Percentiles rank a stretch among this genome's conserved stretches.
Evolutionary conservation across 306 rosid species (phyloP).

Genomic region (Myrica gale): DNA sequence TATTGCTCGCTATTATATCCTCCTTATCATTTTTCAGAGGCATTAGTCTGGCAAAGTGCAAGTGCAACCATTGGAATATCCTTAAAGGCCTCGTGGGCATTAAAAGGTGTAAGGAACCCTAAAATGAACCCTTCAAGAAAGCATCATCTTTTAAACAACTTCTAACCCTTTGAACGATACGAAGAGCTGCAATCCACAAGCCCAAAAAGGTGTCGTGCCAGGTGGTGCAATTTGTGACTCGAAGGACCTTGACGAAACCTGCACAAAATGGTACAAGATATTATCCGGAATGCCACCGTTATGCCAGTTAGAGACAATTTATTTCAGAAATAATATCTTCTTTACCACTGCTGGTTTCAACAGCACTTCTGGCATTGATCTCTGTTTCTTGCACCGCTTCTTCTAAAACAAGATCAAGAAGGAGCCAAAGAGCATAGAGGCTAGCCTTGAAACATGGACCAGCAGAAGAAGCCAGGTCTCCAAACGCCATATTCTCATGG

Average conservation of each 20-base stretch:
- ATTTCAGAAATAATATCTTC: slow-evolving; percentile 18
- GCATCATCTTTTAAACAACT: slow-evolving; percentile 21
- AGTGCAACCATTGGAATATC: not conserved
- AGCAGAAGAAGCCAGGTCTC: slow-evolving; percentile 70
- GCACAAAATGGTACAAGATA: slow-evolving; percentile 23
- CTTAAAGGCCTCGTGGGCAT: not conserved
- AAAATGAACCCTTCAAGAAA: slow-evolving; percentile 3
- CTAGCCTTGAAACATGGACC: slow-evolving; percentile 64
- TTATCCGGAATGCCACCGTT: slow-evolving; percentile 7
- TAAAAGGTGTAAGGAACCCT: not conserved
- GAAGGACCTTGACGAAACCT: slow-evolving; percentile 82
- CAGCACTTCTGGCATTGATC: slow-evolving; percentile 77
- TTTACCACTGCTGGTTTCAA: slow-evolving; percentile 73
- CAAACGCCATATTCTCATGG: slow-evolving; percentile 61
- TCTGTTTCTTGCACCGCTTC: slow-evolving; percentile 96
- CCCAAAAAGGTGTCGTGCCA: slow-evolving; percentile 93
- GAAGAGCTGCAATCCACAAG: slow-evolving; percentile 93
- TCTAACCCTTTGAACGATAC: slow-evolving; percentile 89
- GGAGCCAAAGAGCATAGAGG: slow-evolving; percentile 87
- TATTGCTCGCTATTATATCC: no score
- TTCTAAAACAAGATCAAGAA: slow-evolving; percentile 86
- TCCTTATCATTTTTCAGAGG: no score
- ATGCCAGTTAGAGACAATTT: not conserved
- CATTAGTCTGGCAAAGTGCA: not conserved
- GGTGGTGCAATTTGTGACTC: slow-evolving; percentile 82